phyloP scores from a whole-genome alignment of 768 basidiomycete genomes.

The Candolleomyces efflorescens region DNA sequence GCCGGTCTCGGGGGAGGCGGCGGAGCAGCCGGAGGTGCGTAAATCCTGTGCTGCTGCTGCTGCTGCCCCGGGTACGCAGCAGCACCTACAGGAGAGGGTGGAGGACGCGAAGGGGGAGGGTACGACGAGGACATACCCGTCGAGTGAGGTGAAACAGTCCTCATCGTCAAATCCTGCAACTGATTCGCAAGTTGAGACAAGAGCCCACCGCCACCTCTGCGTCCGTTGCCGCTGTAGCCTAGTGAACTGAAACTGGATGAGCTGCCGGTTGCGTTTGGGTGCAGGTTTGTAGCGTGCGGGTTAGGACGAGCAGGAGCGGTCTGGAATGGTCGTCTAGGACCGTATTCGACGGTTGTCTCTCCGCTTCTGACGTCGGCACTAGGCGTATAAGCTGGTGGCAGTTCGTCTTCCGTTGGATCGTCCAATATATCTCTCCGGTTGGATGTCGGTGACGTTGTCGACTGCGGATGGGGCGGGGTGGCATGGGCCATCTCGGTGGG shows the following conservation, averaged over 20 bases:
- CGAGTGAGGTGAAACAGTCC: background rate
- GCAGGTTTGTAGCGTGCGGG: constrained; percentile 4
- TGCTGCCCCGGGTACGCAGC: background rate
- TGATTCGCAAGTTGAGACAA: constrained; percentile 2
- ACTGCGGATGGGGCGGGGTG: no score
- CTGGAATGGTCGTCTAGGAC: constrained; percentile 63
- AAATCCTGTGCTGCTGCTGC: background rate
- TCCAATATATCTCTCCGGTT: background rate
- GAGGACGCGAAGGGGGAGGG: background rate
- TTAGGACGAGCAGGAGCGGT: constrained; percentile 16
- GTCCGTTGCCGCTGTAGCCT: background rate
- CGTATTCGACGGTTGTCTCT: constrained; percentile 59
- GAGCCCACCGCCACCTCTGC: background rate
- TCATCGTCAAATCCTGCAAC: background rate
- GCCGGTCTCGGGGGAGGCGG: background rate
- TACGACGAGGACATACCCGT: background rate
- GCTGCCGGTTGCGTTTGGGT: constrained; percentile 2
- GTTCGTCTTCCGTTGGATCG: constrained; percentile 36
- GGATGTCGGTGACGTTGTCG: background rate
- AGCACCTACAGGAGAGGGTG: background rate
- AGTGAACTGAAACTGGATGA: background rate
- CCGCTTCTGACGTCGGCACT: constrained; percentile 48
- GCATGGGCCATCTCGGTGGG: no score
- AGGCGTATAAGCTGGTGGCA: constrained; percentile 68
- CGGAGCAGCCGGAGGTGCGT: background rate